Conservation (phyloP, 495 filamentous ascomycete species). For the Parmelia sp. region DNA sequence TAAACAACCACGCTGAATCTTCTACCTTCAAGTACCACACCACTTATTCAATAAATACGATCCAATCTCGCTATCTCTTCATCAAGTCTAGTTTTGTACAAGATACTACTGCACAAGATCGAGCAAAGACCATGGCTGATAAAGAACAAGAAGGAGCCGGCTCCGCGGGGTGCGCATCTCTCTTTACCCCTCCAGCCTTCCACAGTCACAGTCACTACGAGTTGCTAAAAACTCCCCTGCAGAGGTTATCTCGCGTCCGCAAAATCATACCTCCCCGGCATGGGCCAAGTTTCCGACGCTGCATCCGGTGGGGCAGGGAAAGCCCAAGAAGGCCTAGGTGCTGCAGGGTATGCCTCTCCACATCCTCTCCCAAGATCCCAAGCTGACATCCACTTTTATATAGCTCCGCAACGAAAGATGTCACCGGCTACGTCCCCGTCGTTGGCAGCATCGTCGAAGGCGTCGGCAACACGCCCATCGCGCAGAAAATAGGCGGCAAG, state of each 20-base stretch:
- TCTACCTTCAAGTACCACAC: background rate
- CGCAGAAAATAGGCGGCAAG: conserved; percentile 19
- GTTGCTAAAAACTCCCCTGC: background rate
- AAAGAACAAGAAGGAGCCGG: conserved; percentile 14
- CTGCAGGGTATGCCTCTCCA: conserved; percentile 11
- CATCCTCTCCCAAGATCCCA: no score
- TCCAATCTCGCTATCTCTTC: no score
- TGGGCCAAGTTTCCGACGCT: conserved; percentile 13
- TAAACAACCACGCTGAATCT: background rate
- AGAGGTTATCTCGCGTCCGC: conserved; percentile 21
- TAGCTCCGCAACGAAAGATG: conserved; percentile 15
- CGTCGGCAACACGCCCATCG: conserved; percentile 17
- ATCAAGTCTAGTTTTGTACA: background rate
- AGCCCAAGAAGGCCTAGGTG: conserved; percentile 17
- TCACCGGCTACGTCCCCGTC: conserved; percentile 16
- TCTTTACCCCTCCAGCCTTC: background rate
- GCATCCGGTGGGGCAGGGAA: conserved; percentile 14
- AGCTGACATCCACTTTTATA: no score
- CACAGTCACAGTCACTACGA: background rate
- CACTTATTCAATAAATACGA: no score
- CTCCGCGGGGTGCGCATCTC: conserved; percentile 1
- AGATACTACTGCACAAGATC: background rate
- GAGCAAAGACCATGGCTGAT: conserved; percentile 8
- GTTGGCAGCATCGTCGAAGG: conserved; percentile 24
- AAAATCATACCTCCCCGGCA: conserved; percentile 17